Base-by-base conservation (phyloP, 2,329 filamentous ascomycete species). In the Orbilia oligospora region DNA sequence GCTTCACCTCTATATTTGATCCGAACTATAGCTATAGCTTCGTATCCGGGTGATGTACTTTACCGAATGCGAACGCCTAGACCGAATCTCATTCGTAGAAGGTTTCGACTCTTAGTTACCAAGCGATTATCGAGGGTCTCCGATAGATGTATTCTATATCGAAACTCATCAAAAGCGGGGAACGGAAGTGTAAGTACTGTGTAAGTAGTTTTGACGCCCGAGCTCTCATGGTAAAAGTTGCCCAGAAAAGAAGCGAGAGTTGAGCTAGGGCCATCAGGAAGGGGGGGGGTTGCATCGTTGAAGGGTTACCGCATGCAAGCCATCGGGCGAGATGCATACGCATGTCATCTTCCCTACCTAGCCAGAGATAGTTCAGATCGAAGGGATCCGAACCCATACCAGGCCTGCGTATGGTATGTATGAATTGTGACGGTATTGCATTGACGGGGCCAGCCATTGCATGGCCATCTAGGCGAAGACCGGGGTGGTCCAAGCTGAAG, bases 211-310 rank as follows among this genome's bases (percentile, higher is more conserved):
- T 41, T 41, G 38, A 41, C 16, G 38, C 30, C 58, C 24, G 58
- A 64, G 58, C 38, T 48, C 38, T 6, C 22, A 41, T 49, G 61
- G 61, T 49, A 65, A 49, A 65, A 49, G 24, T 49, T 65, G 61
- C 61, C 61, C 41, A 65, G 61, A 65, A 65, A 65, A 65, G 61
- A 65, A 65, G 61, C 61, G 61, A 65, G 49, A 9, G 10, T 38
- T 41, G 61, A 44, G 41, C 41, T 27, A 49, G 36, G 58, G 58
- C 58, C 48, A 22, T 12, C 22, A n/a, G 48, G n/a, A 24, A 41
- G 55, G 55, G 55, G 55, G 55, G 36, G 27, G 27, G 27, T 30
- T 30, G 27, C 27, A 30, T 3, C 27, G 3, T 16, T 2, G 36
- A 24, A 24, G 22, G 18, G 44, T 9, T 22, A 58, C 30, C 27